Evolutionary conservation across 208 protist species (phyloP), one percentile per base, ranked within the genome.

Genomic region (Paratrypanosoma confusum): DNA sequence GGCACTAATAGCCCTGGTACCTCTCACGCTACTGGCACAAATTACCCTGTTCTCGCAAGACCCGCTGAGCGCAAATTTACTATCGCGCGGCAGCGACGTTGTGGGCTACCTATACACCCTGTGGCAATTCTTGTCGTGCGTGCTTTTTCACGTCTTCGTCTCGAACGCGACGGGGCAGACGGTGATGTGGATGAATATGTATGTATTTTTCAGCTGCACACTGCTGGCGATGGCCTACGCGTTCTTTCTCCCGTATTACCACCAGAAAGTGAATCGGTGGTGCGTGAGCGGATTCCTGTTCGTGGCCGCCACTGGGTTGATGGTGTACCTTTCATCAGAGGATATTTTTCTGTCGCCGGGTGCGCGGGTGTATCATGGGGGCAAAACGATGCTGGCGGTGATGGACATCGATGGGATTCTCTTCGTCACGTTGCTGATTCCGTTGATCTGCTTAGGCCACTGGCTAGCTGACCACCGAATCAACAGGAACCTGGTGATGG

Each of bases 71-170:
- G 8, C 17, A 5, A 54, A 69, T 24, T 38, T 31, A 17, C 48
- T 69, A 7, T 46, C 61, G 5, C 56, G 61, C 21, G 36, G 40
- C 42, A 54, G 65, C 36, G 42, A 22, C 39, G 3, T 39, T 20
- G 29, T 21, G 36, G 44, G 51, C 38, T 7, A 24, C 13, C 14
- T 43, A 11, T 31, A 42, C 26, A 29, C 21, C 11, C 3, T 40
- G 4, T 69, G 57, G 54, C 27, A 41, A 5, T 33, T 50, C 28
- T 16, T 56, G 20, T 38, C 40, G 10, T 32, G 37, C 21, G 32
- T 69, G 7, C 18, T 69, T 7, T 69, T 63, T 33, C 61, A 69
- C 29, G 17, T 58, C 23, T 35, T 65, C 11, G 20, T 65, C 14
- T 55, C 44, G 6, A 29, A 46, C 35, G n/a, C 21, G 22, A 13